These are phyloP conservation scores for Cordyceps pruinosa DNA, from an alignment of 2,329 filamentous ascomycete species.

Conservation along the genomic window DNA sequence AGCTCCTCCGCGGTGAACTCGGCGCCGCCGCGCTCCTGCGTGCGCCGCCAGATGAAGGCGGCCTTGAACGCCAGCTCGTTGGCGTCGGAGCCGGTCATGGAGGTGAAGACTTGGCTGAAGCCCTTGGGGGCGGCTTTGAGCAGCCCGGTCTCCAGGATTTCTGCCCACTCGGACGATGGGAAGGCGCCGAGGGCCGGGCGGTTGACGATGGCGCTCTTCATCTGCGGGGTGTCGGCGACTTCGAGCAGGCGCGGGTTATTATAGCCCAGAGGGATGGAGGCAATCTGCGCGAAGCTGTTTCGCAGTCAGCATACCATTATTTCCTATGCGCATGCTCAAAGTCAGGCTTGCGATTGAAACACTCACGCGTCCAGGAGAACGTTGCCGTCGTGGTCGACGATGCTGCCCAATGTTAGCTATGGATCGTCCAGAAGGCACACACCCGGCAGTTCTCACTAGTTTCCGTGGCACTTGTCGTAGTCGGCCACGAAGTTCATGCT, in stretches of 20 bases:
- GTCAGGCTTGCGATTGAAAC: neutral
- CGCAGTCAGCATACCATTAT: neutral
- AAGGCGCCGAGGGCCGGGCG: slow-evolving; percentile 87
- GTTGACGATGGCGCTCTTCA: slow-evolving; percentile 78
- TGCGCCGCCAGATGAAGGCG: slow-evolving; percentile 86
- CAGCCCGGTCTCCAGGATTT: slow-evolving; percentile 71
- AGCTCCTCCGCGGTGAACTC: slow-evolving; percentile 78
- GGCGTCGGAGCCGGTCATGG: slow-evolving; percentile 81
- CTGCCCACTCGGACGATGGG: slow-evolving; percentile 75
- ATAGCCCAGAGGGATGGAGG: slow-evolving; percentile 86
- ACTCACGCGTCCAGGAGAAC: slow-evolving; percentile 61
- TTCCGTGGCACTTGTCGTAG: slow-evolving; percentile 68
- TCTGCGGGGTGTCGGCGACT: slow-evolving; percentile 67
- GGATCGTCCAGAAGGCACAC: neutral
- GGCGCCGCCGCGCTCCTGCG: slow-evolving; percentile 72
- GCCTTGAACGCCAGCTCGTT: slow-evolving; percentile 95
- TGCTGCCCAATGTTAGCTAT: slow-evolving; percentile 22
- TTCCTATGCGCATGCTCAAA: neutral
- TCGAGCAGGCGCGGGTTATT: slow-evolving; percentile 74
- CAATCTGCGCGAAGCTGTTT: slow-evolving; percentile 75
- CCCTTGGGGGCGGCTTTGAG: slow-evolving; percentile 78
- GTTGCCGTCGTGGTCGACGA: slow-evolving; percentile 66
- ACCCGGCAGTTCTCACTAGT: slow-evolving; percentile 45
- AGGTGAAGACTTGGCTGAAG: slow-evolving; percentile 83
- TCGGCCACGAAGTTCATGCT: slow-evolving; percentile 78